phyloP scores from a whole-genome alignment of 306 rosid species.

The Cucumis cinereus region DNA sequence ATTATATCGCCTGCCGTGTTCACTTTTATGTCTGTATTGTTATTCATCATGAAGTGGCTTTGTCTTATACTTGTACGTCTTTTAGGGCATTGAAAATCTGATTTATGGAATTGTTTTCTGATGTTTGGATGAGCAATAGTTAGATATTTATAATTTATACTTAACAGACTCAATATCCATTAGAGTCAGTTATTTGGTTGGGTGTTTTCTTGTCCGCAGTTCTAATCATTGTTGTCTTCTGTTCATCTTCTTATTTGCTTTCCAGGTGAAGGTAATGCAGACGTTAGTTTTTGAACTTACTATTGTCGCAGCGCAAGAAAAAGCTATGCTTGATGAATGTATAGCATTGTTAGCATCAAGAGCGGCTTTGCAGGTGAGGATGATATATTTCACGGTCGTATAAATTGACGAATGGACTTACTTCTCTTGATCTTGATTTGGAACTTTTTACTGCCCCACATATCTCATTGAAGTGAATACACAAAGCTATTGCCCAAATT shows the following conservation, averaged over 20 bases:
- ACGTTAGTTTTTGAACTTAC: conserved; percentile 73
- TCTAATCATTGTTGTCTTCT: neutral
- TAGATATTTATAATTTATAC: neutral
- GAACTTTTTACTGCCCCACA: neutral
- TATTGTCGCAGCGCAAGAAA: conserved; percentile 61
- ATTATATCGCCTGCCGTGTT: neutral
- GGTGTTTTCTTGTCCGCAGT: neutral
- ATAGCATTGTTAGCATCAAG: conserved; percentile 56
- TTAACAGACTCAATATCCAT: neutral
- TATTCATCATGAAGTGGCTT: neutral
- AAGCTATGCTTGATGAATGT: conserved; percentile 79
- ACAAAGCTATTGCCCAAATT: neutral
- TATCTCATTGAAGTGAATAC: neutral
- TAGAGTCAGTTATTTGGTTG: neutral
- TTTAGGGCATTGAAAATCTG: neutral
- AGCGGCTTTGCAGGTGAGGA: conserved; percentile 73
- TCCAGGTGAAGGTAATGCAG: conserved; percentile 63
- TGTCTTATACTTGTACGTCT: neutral
- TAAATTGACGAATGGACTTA: neutral
- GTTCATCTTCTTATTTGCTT: conserved; percentile 7
- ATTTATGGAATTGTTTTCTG: neutral
- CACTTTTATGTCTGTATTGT: neutral
- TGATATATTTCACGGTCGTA: neutral
- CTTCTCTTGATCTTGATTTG: neutral
- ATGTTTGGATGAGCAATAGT: neutral